Evolutionary conservation across 805 yeast species (phyloP), one percentile per base, ranked within the genome.

Genomic region (Saccharomyces mikatae): DNA sequence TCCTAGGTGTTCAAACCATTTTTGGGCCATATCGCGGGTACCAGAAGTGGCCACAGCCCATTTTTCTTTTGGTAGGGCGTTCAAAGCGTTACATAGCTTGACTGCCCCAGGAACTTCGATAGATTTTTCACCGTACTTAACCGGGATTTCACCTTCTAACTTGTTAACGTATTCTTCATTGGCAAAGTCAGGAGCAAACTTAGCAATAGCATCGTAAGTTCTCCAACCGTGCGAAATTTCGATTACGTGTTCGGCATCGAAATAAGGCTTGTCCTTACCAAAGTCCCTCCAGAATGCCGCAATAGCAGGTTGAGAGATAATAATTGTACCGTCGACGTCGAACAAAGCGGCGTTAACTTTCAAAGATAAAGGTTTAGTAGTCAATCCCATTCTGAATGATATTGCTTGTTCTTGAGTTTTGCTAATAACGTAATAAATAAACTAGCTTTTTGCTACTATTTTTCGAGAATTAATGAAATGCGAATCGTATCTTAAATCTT

Each of bases 11-110:
- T 78, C 76, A 67, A 89, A 82, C 94, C 96, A 89, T 62, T 84
- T 81, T 61, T 82, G 76, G 53, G 96, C 96, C 76, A 89, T 78
- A 32, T 81, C 84, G 58, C 78, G 76, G 53, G 91, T 84, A 60
- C 96, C 96, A 47, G 89, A 83, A 36, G 96, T 89, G 59, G 89
- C 96, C 65, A 89, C 86, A 53, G 91, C 92, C 89, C 96, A 89
- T 72, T 81, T 82, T 65, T 74, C 76, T 66, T 71, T 71, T 55
- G 85, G 83, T 52, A 73, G 70, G 28, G 72, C 66, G 67, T 80
- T 80, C 60, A 85, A 74, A 13, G 71, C 71, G 62, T 76, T 75
- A 65, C 84, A 81, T 56, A 89, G 75, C 65, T 81, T 80, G 50
- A 80, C 79, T 50, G 89, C 85, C 53, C 96, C 96, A 5, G 86